phyloP scores from a whole-genome alignment of 2,329 filamentous ascomycete genomes.

The Pestalotiopsis sp. region DNA sequence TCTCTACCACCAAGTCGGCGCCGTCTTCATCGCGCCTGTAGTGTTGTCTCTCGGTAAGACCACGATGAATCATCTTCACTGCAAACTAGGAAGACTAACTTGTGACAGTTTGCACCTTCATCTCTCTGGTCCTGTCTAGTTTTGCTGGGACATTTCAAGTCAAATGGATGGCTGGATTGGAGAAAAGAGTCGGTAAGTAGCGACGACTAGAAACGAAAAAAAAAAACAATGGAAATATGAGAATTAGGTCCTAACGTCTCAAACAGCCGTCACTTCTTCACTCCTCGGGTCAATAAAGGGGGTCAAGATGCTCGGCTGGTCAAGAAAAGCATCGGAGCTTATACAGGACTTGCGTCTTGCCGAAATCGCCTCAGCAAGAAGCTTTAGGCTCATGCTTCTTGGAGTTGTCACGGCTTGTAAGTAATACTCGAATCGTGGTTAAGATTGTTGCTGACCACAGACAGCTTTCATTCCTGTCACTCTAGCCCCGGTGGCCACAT shows the following conservation, averaged over 20 bases:
- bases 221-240: background rate
- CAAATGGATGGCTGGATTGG: slow-evolving; percentile 12
- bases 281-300: slow-evolving; percentile 13
- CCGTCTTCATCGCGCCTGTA: slow-evolving; percentile 12
- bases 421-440: background rate
- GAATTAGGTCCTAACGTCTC: background rate
- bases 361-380: slow-evolving; percentile 11
- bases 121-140: background rate
- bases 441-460: background rate
- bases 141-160: slow-evolving; percentile 12
- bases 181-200: slow-evolving; percentile 11
- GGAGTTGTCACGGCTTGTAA: slow-evolving; percentile 11
- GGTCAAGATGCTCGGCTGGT: slow-evolving; percentile 15
- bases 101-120: slow-evolving; percentile 6
- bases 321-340: background rate
- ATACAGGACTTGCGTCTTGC: slow-evolving; percentile 11
- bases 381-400: slow-evolving; percentile 13
- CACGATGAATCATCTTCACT: background rate
- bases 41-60: slow-evolving; percentile 11
- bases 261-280: slow-evolving; percentile 10
- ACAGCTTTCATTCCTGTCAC: slow-evolving; percentile 12
- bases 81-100: background rate
- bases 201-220: background rate
- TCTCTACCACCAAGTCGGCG: slow-evolving; percentile 12
- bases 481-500: slow-evolving; percentile 8